Base-by-base conservation (phyloP, 805 yeast species). In the Schwanniomyces sp. region DNA sequence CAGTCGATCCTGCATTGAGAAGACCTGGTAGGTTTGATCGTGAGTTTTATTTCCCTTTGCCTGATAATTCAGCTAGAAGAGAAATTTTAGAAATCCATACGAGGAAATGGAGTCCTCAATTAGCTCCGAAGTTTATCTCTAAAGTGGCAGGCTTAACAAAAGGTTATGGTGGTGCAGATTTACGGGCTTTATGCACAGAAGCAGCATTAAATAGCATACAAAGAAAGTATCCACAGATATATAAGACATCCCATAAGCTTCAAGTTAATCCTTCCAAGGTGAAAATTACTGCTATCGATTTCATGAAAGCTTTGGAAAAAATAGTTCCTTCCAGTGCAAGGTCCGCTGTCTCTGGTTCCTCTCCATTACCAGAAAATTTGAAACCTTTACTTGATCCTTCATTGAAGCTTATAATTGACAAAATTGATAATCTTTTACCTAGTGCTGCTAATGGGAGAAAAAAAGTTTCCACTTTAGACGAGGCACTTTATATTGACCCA, bases 91-190 rank as follows among this genome's bases (percentile, higher is more conserved):
- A 79, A 45, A 94, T 94, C 53, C 97, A 94, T 59, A 94, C 97
- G 18, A 81, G 79, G 52, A 86, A 85, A 60, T 94, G 99, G 99
- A 75, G 75, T 10, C 94, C 96, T 10, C 86, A 88, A 3, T 67
- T 88, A 47, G 63, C 81, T 6, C 70, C 70, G 0, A 67, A 62
- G 5, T 87, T 94, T 53, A 57, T 89, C 8, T 74, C 76, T 5
- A 82, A 83, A 46, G 74, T 94, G 30, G 92, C 97, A 0, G 75
- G 75, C 17, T 68, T 89, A 48, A 92, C 99, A 0, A 92, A 91
- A 63, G 99, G 99, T 0, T 94, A 88, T 61, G 99, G 99, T 41
- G 99, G 99, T 72, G 98, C 99, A 2, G 99, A 94, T 65, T 72
- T 94, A 52, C 74, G 97, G 46, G 96, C 98, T 0, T 71, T 94